These are phyloP conservation scores for Rhodotorula sp. DNA, from an alignment of 1,284 basidiomycete species.

Conservation along the genomic window DNA sequence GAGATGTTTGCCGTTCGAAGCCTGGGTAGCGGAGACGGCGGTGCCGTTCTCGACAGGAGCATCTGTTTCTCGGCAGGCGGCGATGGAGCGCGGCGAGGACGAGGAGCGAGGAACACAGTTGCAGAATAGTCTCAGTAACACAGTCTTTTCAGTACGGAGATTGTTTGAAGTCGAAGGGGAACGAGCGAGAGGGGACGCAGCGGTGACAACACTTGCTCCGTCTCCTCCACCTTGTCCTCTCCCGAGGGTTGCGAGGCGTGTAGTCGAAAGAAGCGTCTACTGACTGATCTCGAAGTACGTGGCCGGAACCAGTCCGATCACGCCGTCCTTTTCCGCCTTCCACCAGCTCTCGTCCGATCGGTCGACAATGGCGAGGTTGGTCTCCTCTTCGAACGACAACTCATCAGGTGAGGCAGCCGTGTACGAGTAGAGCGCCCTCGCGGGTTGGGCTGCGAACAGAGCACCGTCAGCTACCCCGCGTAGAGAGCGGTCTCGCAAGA, in stretches of 20 bases:
- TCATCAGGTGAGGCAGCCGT: conserved; percentile 68
- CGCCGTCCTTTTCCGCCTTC: conserved; percentile 80
- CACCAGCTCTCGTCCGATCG: conserved; percentile 82
- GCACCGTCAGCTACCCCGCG: background rate
- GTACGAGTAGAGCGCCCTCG: conserved; percentile 77
- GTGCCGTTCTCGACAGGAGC: background rate
- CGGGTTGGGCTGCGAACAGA: conserved; percentile 55
- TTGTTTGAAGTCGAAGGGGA: background rate
- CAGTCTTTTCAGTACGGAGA: background rate
- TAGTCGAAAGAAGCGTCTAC: conserved; percentile 24
- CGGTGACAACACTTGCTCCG: background rate
- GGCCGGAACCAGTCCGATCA: conserved; percentile 82
- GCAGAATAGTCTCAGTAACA: conserved; percentile 13
- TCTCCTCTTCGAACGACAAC: conserved; percentile 75
- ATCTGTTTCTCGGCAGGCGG: background rate
- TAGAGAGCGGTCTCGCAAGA: background rate
- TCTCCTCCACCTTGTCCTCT: background rate
- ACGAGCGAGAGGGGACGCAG: conserved; percentile 34
- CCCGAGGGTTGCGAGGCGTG: background rate
- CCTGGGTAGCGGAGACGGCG: background rate
- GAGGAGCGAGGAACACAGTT: conserved; percentile 5
- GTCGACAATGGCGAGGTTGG: conserved; percentile 73
- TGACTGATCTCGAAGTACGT: conserved; percentile 66
- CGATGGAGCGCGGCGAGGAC: background rate
- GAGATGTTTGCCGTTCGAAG: background rate